Percentiles rank a stretch among this genome's conserved stretches.
Evolutionary conservation across 2,329 filamentous ascomycete genomes (phyloP).

Genomic region (Colletotrichum tropicale): DNA sequence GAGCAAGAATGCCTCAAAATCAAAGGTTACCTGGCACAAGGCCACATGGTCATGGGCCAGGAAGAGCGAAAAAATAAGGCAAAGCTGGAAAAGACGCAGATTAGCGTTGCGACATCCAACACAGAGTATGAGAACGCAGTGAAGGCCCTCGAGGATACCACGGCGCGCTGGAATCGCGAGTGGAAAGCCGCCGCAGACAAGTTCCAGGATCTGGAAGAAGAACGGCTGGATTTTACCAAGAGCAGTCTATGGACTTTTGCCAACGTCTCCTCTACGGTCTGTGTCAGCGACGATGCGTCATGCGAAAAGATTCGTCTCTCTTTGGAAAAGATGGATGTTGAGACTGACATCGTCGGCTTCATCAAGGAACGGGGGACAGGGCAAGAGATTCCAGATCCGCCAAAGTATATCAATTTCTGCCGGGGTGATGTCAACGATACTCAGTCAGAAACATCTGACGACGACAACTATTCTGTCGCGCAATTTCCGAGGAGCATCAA

Average conservation of each 20-base stretch:
- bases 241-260: slow-evolving; percentile 98
- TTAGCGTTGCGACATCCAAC: slow-evolving; percentile 89
- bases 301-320: slow-evolving; percentile 96
- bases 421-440: slow-evolving; percentile 84
- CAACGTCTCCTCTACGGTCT: slow-evolving; percentile 96
- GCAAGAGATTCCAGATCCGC: slow-evolving; percentile 95
- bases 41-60: slow-evolving; percentile 99
- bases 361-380: slow-evolving; percentile 90
- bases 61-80: slow-evolving; percentile 99
- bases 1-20: slow-evolving; percentile 98
- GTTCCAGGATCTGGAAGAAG: slow-evolving; percentile 98
- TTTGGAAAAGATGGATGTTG: slow-evolving; percentile 93
- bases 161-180: slow-evolving; percentile 93
- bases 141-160: slow-evolving; percentile 93
- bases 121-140: slow-evolving; percentile 93
- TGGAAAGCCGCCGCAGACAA: slow-evolving; percentile 99
- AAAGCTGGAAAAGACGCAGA: slow-evolving; percentile 97
- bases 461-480: slow-evolving; percentile 90
- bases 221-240: slow-evolving; percentile 95
- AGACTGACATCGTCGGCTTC: slow-evolving; percentile 89
- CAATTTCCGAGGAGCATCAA: slow-evolving; percentile 97
- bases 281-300: slow-evolving; percentile 94
- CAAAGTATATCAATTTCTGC: slow-evolving; percentile 99
- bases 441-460: slow-evolving; percentile 82
- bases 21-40: slow-evolving; percentile 97